These are phyloP conservation scores for Ceriops tagal DNA, from an alignment of 345 rosid genomes.

Conservation along the genomic window DNA sequence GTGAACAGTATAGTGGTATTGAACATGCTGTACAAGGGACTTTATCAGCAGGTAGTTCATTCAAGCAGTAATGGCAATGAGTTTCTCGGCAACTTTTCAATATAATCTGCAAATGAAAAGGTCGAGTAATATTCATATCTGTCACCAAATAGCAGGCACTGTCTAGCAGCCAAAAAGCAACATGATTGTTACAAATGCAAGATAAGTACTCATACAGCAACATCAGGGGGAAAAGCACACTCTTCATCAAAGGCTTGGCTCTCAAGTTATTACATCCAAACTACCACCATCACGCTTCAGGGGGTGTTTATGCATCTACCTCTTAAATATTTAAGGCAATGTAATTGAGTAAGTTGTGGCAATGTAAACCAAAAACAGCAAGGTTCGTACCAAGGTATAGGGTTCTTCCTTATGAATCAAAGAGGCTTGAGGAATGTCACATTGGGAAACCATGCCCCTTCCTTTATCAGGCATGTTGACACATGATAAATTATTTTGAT, in stretches of 20 bases:
- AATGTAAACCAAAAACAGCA: not conserved
- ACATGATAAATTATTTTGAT: conserved; percentile 36
- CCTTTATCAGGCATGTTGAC: conserved; percentile 64
- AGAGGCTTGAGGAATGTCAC: conserved; percentile 61
- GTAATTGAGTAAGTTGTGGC: not conserved
- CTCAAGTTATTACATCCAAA: too few species aligned
- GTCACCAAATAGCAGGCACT: not conserved
- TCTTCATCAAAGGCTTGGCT: too few species aligned
- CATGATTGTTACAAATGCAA: not conserved
- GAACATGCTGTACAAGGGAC: conserved; percentile 76
- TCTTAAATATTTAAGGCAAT: too few species aligned
- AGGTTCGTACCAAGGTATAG: conserved; percentile 51
- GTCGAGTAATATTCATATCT: conserved; percentile 3
- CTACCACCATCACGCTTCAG: too few species aligned
- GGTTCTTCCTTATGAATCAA: conserved; percentile 77
- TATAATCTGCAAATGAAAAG: conserved; percentile 42
- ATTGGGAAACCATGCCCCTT: conserved; percentile 61
- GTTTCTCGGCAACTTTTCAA: conserved; percentile 62
- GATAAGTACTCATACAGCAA: too few species aligned
- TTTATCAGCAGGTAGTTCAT: conserved; percentile 64
- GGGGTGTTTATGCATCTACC: too few species aligned
- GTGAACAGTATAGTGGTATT: conserved; percentile 70
- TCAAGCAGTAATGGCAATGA: conserved; percentile 83
- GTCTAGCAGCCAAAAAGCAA: not conserved
- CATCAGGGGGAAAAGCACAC: too few species aligned